phyloP scores from a whole-genome alignment of 495 filamentous ascomycete species.

The Penicillium parvum region DNA sequence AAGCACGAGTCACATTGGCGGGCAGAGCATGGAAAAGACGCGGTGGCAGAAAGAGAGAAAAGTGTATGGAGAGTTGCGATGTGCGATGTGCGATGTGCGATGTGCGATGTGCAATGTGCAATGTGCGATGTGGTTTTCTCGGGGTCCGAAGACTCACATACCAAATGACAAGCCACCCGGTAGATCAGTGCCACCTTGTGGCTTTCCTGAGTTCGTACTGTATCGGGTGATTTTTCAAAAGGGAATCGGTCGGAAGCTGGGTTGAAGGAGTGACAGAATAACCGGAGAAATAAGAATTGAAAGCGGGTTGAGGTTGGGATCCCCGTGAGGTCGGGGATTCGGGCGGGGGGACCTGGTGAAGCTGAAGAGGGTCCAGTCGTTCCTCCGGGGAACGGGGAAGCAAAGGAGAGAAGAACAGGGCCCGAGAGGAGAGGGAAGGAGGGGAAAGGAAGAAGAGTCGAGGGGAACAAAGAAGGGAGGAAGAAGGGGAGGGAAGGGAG shows the following conservation, averaged over 20 bases:
- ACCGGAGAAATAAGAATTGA: not conserved
- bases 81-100: too few species aligned
- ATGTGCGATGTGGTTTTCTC: too few species aligned
- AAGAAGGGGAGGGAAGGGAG: conserved; percentile 12
- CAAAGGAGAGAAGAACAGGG: conserved; percentile 11
- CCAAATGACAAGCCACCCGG: conserved; percentile 13
- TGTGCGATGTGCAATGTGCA: too few species aligned
- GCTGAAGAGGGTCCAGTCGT: conserved; percentile 22
- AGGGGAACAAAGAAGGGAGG: conserved; percentile 4
- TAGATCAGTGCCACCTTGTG: conserved; percentile 1
- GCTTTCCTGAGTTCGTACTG: not conserved
- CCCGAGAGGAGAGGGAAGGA: conserved; percentile 11
- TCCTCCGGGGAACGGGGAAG: conserved; percentile 41
- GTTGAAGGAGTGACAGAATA: not conserved
- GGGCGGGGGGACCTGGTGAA: conserved; percentile 1
- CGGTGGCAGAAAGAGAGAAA: not conserved
- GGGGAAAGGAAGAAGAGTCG: too few species aligned
- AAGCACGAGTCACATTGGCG: conserved; percentile 12
- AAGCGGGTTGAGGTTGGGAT: not conserved
- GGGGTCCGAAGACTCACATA: conserved; percentile 15
- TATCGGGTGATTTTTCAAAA: not conserved
- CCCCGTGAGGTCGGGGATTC: not conserved
- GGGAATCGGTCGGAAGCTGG: not conserved
- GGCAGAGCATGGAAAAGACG: conserved; percentile 3
- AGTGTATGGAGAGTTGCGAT: too few species aligned